Conservation (phyloP, 1,139 yeast species). For the Blastobotrys raffinosifermentans region DNA sequence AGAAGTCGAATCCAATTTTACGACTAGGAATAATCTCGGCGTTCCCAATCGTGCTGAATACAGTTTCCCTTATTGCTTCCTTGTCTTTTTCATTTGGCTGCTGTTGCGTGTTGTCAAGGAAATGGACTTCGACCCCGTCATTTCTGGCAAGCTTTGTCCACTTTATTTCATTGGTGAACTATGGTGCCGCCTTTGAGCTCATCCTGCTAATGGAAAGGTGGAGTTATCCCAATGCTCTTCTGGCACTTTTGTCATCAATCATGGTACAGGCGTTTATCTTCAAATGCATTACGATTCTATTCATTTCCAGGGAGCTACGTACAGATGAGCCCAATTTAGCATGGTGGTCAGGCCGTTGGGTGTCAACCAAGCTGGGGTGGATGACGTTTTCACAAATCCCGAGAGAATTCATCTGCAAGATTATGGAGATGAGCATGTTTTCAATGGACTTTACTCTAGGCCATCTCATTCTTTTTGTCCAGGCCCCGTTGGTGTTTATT, state of each 20-base stretch:
- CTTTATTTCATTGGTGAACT: constrained; percentile 60
- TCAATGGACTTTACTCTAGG: constrained; percentile 67
- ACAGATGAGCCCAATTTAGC: constrained; percentile 54
- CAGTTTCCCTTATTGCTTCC: constrained; percentile 37
- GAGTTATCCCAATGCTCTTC: constrained; percentile 50
- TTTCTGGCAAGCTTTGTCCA: constrained; percentile 92
- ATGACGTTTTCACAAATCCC: constrained; percentile 56
- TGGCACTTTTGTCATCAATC: constrained; percentile 52
- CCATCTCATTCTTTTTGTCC: constrained; percentile 53
- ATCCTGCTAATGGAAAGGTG: constrained; percentile 61
- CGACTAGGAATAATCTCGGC: constrained; percentile 47
- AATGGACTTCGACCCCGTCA: constrained; percentile 96
- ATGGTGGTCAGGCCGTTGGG: constrained; percentile 91
- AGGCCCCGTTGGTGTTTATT: constrained; percentile 57
- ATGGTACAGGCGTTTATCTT: constrained; percentile 51
- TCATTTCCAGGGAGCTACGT: constrained; percentile 55
- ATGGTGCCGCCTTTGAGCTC: constrained; percentile 52
- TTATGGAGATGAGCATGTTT: constrained; percentile 61
- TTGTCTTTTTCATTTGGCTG: constrained; percentile 47
- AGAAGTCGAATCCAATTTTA: constrained; percentile 48
- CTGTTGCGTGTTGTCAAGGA: constrained; percentile 84
- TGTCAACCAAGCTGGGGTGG: constrained; percentile 54
- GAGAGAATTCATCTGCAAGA: constrained; percentile 63
- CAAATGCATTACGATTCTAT: constrained; percentile 40
- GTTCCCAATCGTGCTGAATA: constrained; percentile 50